Base-by-base conservation (phyloP, 2,329 filamentous ascomycete species). In the Aspergillus chevalieri region DNA sequence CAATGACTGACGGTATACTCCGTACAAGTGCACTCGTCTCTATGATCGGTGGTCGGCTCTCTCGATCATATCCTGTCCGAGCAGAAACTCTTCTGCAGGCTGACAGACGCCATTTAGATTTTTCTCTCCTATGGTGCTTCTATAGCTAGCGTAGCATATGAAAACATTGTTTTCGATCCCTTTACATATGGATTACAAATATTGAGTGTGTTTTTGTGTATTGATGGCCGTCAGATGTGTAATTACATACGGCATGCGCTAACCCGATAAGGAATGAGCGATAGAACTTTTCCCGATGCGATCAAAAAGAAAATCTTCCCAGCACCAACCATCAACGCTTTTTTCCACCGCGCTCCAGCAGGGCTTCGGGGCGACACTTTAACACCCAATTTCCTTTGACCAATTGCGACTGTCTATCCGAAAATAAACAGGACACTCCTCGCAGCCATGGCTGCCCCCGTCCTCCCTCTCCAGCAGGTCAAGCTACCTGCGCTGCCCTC, bases 401-500 rank as follows among this genome's bases (percentile, higher is more conserved):
- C 19, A 10, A n/a, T 41, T 44, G 42, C 42, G 30, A 36, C 17
- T 45, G 26, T n/a, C 39, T 52, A 47, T 12, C 17, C 24, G 22
- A 12, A 44, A 49, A 12, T 17, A 26, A 49, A 26, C 48, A 48
- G n/a, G 26, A 19, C 17, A 26, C 15, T 45, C 36, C 9, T 15
- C 6, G 46, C 51, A 56, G 64, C 57, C 55, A 95, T 95, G 90
- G 90, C 91, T 61, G 87, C 90, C 64, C 85, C 89, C 74, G 87
- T 95, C 63, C 82, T 83, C 69, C 86, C 87, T 53, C 76, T 95
- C 58, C 84, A 84, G 68, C 85, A 85, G 69, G 76, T 94, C 65
- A 94, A 89, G 78, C 81, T 94, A 65, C 84, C 92, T 50, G 81
- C 87, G 55, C 88, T 89, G 46, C 90, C 90, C 50, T 85, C 86